Evolutionary conservation across 768 basidiomycete species (phyloP), one percentile per base, ranked within the genome.

Genomic region (Mycena galericulata): DNA sequence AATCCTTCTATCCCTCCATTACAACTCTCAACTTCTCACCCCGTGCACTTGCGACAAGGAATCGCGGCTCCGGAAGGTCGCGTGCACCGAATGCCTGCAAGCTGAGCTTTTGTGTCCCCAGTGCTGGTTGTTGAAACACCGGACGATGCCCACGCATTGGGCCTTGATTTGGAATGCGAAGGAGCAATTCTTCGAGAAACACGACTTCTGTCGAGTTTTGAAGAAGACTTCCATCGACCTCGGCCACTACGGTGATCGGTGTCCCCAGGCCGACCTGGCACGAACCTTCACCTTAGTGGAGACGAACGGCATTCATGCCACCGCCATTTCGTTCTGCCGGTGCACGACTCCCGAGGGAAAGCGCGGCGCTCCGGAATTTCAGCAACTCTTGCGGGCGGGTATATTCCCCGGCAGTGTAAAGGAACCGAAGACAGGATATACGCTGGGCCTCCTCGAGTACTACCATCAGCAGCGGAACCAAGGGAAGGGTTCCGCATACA

Each of bases 241-340:
- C 15, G 54, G 64, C 8, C 64, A 57, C 26, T 2, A 58, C 27
- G 64, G 64, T 12, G 7, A 22, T 14, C 55, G 55, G 14, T 65
- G 64, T 58, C 64, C 64, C 32, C 32, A 47, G 18, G 65, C 56
- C 3, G 26, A 41, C 14, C 14, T 34, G 9, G 46, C 36, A 6
- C 55, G 32, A 2, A 15, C 45, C 22, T 63, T 63, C 40, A 63
- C 67, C 2, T 26, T 68, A 18, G 61, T 68, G 9, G 67, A 68
- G 32, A 15, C 38, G n/a, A 68, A 68, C 36, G 67, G 67, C 18
- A 63, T 68, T 27, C 67, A 68, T 53, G 54, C 67, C 51, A 68
- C 62, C 34, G 32, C 46, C 22, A 45, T 69, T 5, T n/a, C 49
- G 45, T 69, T 59, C 50, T 69, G 62, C 43, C 46, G 55, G 8